Evolutionary conservation across 2,329 filamentous ascomycete genomes (phyloP).

Genomic region (Chrysoporthe deuterocubensis): DNA sequence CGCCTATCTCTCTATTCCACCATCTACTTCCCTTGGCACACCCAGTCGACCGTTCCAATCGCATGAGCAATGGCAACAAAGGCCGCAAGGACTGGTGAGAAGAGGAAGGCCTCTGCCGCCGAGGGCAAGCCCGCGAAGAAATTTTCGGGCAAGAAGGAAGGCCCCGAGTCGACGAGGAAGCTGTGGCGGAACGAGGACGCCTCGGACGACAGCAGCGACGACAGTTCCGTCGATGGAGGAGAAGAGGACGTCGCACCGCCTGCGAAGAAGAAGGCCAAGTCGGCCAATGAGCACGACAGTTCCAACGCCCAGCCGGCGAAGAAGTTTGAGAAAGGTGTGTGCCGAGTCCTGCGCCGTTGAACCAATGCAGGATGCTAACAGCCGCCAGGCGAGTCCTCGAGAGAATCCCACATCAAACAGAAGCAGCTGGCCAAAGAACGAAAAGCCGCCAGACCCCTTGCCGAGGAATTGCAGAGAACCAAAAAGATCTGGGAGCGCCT

Average conservation of each 20-base stretch:
- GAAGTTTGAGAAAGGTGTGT: constrained; percentile 43
- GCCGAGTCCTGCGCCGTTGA: not conserved
- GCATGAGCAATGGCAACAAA: constrained; percentile 53
- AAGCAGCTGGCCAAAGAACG: constrained; percentile 86
- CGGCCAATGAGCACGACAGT: constrained; percentile 35
- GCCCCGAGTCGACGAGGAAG: constrained; percentile 41
- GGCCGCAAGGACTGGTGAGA: constrained; percentile 49
- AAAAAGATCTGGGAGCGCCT: constrained; percentile 98
- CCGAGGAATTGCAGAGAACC: constrained; percentile 82
- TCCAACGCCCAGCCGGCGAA: constrained; percentile 39
- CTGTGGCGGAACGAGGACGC: constrained; percentile 40
- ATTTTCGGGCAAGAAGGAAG: constrained; percentile 54
- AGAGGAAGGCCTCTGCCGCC: constrained; percentile 58
- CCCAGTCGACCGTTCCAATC: constrained; percentile 4
- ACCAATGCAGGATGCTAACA: constrained; percentile 13
- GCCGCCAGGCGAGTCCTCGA: constrained; percentile 64
- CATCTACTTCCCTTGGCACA: not conserved
- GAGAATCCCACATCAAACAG: constrained; percentile 91
- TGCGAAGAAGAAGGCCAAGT: constrained; percentile 42
- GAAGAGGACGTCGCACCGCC: constrained; percentile 52
- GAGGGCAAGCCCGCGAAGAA: constrained; percentile 49
- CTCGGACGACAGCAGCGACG: constrained; percentile 42
- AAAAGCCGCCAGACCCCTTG: constrained; percentile 89
- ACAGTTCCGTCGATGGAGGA: constrained; percentile 52
- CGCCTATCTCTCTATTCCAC: not conserved